Percentiles rank a stretch among this genome's conserved stretches.
phyloP scores from a whole-genome alignment of 192 early-diverging fungal genomes.

The Phycomyces nitens region DNA sequence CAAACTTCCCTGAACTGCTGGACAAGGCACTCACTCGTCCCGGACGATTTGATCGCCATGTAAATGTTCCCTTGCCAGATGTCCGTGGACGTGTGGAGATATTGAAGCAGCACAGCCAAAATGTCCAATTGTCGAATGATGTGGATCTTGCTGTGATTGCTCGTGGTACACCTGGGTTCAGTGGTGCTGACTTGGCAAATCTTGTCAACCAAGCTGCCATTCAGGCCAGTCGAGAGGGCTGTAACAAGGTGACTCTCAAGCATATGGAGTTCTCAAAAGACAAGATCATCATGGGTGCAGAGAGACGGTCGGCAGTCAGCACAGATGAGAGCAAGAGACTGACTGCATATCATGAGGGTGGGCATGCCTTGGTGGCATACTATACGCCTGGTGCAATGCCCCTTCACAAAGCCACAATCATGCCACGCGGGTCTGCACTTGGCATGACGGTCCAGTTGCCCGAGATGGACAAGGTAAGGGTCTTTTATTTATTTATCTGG shows the following conservation, averaged over 20 bases:
- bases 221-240: slow-evolving; percentile 79
- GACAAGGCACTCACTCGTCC: slow-evolving; percentile 97
- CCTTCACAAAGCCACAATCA: slow-evolving; percentile 97
- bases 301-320: slow-evolving; percentile 88
- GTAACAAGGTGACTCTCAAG: slow-evolving; percentile 66
- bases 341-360: slow-evolving; percentile 98
- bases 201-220: slow-evolving; percentile 98
- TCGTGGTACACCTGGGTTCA: slow-evolving; percentile 96
- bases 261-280: slow-evolving; percentile 98
- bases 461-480: slow-evolving; percentile 75
- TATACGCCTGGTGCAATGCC: slow-evolving; percentile 95
- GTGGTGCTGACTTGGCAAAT: slow-evolving; percentile 98
- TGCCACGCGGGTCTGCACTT: slow-evolving; percentile 87
- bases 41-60: slow-evolving; percentile 94
- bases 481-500: too few relatives aligned
- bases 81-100: slow-evolving; percentile 94
- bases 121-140: slow-evolving; percentile 60
- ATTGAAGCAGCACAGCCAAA: slow-evolving; percentile 85
- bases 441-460: slow-evolving; percentile 93
- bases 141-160: slow-evolving; percentile 86
- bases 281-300: slow-evolving; percentile 97
- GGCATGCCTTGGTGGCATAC: slow-evolving; percentile 92
- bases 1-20: slow-evolving; percentile 95
- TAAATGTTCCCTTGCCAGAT: slow-evolving; percentile 93
- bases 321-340: slow-evolving; percentile 82